These are phyloP conservation scores for Trichosporon ovoides DNA, from an alignment of 1,284 basidiomycete species.

Conservation along the genomic window DNA sequence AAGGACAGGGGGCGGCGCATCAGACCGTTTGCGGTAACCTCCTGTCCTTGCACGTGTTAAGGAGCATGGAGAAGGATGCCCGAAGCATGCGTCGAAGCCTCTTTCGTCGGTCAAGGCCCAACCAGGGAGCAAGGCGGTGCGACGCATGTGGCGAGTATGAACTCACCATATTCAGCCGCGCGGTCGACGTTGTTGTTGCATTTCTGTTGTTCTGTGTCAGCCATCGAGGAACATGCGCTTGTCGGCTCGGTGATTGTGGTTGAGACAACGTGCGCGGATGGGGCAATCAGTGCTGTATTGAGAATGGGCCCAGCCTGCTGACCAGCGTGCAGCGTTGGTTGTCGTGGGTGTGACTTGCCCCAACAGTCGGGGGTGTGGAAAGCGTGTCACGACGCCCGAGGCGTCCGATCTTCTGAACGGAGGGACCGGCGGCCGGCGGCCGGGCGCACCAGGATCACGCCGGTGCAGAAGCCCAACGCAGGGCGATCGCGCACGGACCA, in stretches of 20 bases:
- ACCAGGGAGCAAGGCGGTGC: not conserved
- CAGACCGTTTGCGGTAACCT: too few species aligned
- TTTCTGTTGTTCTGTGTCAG: constrained; percentile 23
- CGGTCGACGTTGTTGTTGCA: constrained; percentile 38
- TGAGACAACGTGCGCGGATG: not conserved
- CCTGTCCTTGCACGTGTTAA: too few species aligned
- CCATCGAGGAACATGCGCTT: not conserved
- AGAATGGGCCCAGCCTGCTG: too few species aligned
- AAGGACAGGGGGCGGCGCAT: not conserved
- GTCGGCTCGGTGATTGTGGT: not conserved
- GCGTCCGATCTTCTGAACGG: not conserved
- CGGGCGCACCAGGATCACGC: not conserved
- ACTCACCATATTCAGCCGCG: constrained; percentile 46
- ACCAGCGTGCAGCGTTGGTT: too few species aligned
- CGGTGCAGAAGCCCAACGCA: not conserved
- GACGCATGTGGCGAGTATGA: too few species aligned
- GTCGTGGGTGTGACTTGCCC: not conserved
- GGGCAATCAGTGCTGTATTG: not conserved
- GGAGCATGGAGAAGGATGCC: not conserved
- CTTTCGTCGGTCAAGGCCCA: not conserved
- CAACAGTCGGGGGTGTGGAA: not conserved
- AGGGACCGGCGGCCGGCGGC: not conserved
- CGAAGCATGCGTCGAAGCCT: too few species aligned
- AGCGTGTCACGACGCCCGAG: not conserved
- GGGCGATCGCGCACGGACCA: not conserved